Percentiles rank a stretch among this genome's conserved stretches.
phyloP scores from a whole-genome alignment of 495 filamentous ascomycete species.

The Geopyxis carbonaria region DNA sequence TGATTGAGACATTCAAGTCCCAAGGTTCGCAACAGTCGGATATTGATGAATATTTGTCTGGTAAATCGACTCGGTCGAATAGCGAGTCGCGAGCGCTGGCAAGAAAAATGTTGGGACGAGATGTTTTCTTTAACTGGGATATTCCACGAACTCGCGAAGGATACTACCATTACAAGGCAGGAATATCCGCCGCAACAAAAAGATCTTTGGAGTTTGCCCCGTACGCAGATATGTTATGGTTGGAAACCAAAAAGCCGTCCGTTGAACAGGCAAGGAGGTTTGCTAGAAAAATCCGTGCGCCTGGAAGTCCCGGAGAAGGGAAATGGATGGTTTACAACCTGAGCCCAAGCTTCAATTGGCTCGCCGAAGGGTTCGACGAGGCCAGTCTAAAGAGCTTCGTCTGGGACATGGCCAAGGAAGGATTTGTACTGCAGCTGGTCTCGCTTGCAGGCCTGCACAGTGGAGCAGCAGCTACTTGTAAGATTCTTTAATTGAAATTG shows the following conservation, averaged over 20 bases:
- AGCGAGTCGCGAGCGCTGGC: constrained; percentile 57
- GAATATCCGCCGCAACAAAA: constrained; percentile 78
- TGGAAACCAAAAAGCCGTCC: constrained; percentile 80
- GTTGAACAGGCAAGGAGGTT: constrained; percentile 60
- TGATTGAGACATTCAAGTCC: constrained; percentile 50
- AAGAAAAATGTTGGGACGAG: constrained; percentile 35
- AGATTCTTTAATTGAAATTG: background rate
- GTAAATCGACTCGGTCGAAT: constrained; percentile 39
- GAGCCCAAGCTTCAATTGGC: constrained; percentile 94
- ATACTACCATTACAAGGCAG: constrained; percentile 86
- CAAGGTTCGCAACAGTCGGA: constrained; percentile 42
- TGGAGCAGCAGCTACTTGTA: constrained; percentile 65
- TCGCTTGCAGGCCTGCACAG: constrained; percentile 80
- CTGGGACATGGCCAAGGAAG: constrained; percentile 87
- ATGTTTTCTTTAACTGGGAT: constrained; percentile 74
- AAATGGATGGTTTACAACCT: constrained; percentile 96
- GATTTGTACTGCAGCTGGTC: constrained; percentile 86
- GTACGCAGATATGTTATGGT: constrained; percentile 90
- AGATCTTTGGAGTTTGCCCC: constrained; percentile 79
- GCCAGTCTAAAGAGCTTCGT: constrained; percentile 69
- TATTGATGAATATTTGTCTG: constrained; percentile 46
- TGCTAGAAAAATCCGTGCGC: constrained; percentile 49
- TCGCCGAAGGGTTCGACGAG: constrained; percentile 76
- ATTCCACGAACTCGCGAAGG: constrained; percentile 86
- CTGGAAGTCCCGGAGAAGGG: constrained; percentile 27